phyloP scores from a whole-genome alignment of 106 monocot species.

The Xerophyta viscosa region DNA sequence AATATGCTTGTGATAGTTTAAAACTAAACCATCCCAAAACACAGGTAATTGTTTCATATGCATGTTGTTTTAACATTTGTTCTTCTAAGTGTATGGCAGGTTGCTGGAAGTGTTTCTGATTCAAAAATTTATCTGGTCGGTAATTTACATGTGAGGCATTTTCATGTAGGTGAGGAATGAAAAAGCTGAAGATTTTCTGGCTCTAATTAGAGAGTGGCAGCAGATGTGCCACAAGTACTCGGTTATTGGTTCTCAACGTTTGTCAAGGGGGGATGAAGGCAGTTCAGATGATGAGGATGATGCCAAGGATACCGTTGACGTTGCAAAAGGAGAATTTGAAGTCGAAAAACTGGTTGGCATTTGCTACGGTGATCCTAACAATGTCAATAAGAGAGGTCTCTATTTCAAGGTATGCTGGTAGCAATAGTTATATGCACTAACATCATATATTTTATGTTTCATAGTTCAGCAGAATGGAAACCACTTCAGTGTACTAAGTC shows the following conservation, averaged over 20 bases:
- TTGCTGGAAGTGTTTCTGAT: no score
- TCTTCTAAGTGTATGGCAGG: no score
- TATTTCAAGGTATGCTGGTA: slow-evolving; percentile 51
- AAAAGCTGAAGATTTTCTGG: slow-evolving; percentile 72
- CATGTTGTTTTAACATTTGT: no score
- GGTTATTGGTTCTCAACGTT: slow-evolving; percentile 4
- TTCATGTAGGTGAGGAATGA: slow-evolving; percentile 78
- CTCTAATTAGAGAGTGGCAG: slow-evolving; percentile 68
- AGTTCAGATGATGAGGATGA: slow-evolving; percentile 24
- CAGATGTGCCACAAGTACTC: slow-evolving; percentile 33
- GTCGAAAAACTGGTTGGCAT: slow-evolving; percentile 60
- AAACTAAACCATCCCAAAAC: slow-evolving; percentile 34
- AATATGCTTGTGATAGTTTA: slow-evolving; percentile 32
- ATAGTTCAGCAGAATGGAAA: no score
- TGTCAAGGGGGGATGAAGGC: background rate
- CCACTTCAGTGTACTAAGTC: no score
- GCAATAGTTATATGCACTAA: background rate
- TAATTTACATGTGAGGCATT: no score
- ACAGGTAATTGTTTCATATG: slow-evolving; percentile 15
- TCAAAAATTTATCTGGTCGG: no score
- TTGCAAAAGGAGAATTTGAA: slow-evolving; percentile 45
- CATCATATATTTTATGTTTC: no score
- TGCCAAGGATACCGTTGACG: background rate
- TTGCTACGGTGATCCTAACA: slow-evolving; percentile 65
- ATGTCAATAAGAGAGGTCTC: slow-evolving; percentile 33